Evolutionary conservation across 176 grass and related monocot genomes (phyloP), one percentile per base, ranked within the genome.

Genomic region (Avena sativa): DNA sequence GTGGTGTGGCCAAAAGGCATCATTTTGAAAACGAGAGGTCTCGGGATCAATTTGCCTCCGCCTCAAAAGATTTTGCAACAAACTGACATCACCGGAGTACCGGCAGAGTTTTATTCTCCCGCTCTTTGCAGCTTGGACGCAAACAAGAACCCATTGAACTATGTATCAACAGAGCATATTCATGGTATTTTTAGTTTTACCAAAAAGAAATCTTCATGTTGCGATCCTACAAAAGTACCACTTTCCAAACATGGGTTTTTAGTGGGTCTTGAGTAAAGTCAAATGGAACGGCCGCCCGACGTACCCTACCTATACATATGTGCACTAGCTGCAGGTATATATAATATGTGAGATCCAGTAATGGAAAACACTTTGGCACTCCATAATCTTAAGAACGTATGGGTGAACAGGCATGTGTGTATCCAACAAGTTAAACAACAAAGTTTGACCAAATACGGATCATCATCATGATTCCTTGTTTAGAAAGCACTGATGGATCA

Each of bases 401-500:
- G 40, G 81, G 67, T 82, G 44, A 79, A 55, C 6, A 71, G 8
- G 56, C 65, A 58, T 82, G 47, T 87, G 79, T 87, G 71, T 80
- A 66, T 79, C 75, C 26, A 84, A 43, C 66, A 84, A 36, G 55
- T 17, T 40, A 40, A 84, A 84, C 23, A 67, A 80, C 13, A 73
- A 65, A 87, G 73, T 55, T 83, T 87, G 81, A 84, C 58, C 57
- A 66, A 48, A 64, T 74, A 79, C 34, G 34, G 28, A 79, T 84
- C 80, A 84, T 91, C 80, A 79, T 91, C 80, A 79, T 80, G 89
- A 84, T 87, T 84, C 80, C 74, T 67, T 79, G 49, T 84, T 83
- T 66, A 73, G 74, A 91, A 87, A 91, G 89, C 50, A 23, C 47
- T 49, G 12, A 48, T 36, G 68, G 58, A 84, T 57, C 46, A 48